Evolutionary conservation across 805 yeast species (phyloP), one percentile per base, ranked within the genome.

Genomic region (Yamadazyma paraphyllophila): DNA sequence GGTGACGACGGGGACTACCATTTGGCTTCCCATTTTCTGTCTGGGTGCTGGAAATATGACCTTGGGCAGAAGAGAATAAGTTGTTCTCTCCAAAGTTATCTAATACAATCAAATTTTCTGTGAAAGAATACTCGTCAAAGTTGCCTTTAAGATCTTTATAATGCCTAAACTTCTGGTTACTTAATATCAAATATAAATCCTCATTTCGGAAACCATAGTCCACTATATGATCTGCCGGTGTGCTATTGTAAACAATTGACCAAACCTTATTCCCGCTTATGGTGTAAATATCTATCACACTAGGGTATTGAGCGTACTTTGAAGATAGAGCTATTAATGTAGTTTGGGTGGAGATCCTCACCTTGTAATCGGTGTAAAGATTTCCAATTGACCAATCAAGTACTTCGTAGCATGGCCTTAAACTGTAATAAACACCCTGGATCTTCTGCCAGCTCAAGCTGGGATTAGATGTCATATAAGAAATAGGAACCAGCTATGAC

Each of bases 361-460:
- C 78, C 10, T 63, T 56, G 51, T 67, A 74, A 44, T 78, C 73
- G 12, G 59, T 41, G 43, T 59, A 53, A 10, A 69, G 52, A 41
- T 67, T 66, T 13, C 69, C 67, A 13, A 68, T 57, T 13, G 72
- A 62, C 86, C 86, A 82, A 43, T 73, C 64, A 54, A 81, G 58
- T 1, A 67, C 43, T 4, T 69, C 74, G 56, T 78, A 83, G 45
- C 86, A 82, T 14, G 79, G 75, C 44, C 83, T 63, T 13, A 76
- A 72, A 45, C 85, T 70, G 54, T 88, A 90, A 60, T 78, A 88
- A 8, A 80, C 84, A 61, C 81, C 80, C 44, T 80, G 82, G 14
- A 90, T 73, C 51, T 83, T 76, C 61, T 89, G 96, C 97, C 97
- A 90, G 36, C 76, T 76, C 49, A 74, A 58, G 52, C 76, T 70